Evolutionary conservation across 2,329 filamentous ascomycete species (phyloP).

Genomic region (Xylariaceae sp.): DNA sequence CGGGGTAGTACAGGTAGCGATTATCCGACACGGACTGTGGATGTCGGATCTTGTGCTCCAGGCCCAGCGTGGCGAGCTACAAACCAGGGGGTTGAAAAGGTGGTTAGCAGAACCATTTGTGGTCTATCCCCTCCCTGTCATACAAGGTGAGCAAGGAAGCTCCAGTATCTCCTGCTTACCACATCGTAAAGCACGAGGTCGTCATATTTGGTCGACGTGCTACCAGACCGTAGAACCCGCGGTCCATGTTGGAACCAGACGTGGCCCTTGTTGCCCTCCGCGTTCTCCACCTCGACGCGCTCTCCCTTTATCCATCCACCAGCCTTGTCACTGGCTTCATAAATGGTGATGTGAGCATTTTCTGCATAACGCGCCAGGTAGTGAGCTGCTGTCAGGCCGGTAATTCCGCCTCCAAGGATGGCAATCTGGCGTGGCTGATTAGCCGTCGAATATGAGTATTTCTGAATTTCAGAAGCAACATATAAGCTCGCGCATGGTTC

Average conservation of each 20-base stretch:
- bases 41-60: conserved; percentile 53
- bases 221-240: conserved; percentile 60
- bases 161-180: conserved; percentile 42
- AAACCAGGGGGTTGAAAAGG: not conserved
- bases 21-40: conserved; percentile 43
- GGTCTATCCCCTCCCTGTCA: not conserved
- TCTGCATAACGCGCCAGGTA: conserved; percentile 67
- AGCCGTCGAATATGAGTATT: conserved; percentile 20
- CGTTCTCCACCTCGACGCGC: conserved; percentile 52
- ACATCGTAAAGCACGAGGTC: conserved; percentile 65
- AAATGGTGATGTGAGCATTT: conserved; percentile 67
- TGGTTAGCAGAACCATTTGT: conserved; percentile 3
- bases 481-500: not conserved
- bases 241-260: conserved; percentile 82
- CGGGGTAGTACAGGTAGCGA: conserved; percentile 84
- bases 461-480: not conserved
- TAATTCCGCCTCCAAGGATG: conserved; percentile 76
- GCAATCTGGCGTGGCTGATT: conserved; percentile 44
- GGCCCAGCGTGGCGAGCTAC: conserved; percentile 53
- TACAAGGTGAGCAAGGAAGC: not conserved
- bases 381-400: conserved; percentile 72
- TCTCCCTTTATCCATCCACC: conserved; percentile 83
- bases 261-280: conserved; percentile 48
- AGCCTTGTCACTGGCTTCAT: conserved; percentile 63
- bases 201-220: conserved; percentile 42